Evolutionary conservation across 2,329 filamentous ascomycete species (phyloP), one percentile per base, ranked within the genome.

Genomic region (Colletotrichum abscissum): DNA sequence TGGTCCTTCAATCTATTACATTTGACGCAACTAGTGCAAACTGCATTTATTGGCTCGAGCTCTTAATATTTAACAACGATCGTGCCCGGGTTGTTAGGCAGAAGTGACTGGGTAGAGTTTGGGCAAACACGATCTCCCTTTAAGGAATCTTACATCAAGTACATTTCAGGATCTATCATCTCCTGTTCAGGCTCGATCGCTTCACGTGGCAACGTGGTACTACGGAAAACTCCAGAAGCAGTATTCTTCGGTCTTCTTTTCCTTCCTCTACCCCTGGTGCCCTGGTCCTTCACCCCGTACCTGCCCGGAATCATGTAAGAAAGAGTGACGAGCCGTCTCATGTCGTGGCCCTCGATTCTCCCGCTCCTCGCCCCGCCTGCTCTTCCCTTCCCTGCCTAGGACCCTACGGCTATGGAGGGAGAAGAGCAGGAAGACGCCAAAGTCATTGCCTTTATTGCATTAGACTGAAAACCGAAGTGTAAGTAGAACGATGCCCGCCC

Each of bases 41-140:
- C 58, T 59, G 52, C 58, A 28, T 58, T n/a, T 42, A 22, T 54
- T 62, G 54, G 49, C n/a, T 26, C 28, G 38, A 33, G 55, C 57
- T 69, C 16, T 16, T 22, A 52, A 26, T 56, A 28, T 69, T 26
- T 35, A 30, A 19, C 57, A 35, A 30, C 42, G 49, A 30, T 26
- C 49, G 57, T 38, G 38, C 35, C 33, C 64, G 22, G 33, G 22
- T 19, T 24, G 57, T 28, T n/a, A 26, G 26, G 26, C n/a, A 7
- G 49, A 52, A 22, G 19, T 4, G 6, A 42, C 38, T 19, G 38
- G 5, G 38, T 42, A 49, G n/a, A 63, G 19, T 38, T 56, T 38
- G 49, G 24, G 52, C 30, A 63, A 72, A 72, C 52, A 54, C 11
- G 26, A 12, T 16, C 22, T 65, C 62, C 22, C 19, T 9, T 72